Evolutionary conservation across 768 basidiomycete species (phyloP).

Genomic region (Auricularia sp.): DNA sequence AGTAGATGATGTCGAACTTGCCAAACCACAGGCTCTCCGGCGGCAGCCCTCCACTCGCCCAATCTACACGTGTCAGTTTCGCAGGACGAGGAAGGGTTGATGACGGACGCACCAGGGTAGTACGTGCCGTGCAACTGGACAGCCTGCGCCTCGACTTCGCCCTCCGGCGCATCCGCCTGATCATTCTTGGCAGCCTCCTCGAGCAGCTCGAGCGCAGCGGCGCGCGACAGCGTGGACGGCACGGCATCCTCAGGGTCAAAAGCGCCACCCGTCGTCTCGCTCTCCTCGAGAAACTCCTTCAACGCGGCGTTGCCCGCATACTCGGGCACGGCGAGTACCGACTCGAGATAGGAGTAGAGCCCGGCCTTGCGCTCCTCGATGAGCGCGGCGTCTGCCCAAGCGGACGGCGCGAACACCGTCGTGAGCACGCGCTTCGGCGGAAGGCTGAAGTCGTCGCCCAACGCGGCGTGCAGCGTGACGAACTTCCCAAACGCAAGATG

Average conservation of each 20-base stretch:
- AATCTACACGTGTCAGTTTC: conserved; percentile 21
- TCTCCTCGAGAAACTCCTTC: conserved; percentile 28
- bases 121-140: not conserved
- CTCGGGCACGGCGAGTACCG: conserved; percentile 26
- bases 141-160: not conserved
- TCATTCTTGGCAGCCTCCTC: not conserved
- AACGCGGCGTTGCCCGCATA: conserved; percentile 27
- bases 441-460: conserved; percentile 29
- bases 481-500: conserved; percentile 17
- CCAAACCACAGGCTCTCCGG: conserved; percentile 53
- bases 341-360: conserved; percentile 31
- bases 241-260: conserved; percentile 37
- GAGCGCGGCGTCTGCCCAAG: conserved; percentile 43
- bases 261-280: conserved; percentile 3
- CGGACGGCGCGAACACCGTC: conserved; percentile 39
- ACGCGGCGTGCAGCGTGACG: conserved; percentile 27
- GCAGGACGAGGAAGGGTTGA: too few species aligned
- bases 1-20: conserved; percentile 58
- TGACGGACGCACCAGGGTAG: not conserved
- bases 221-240: conserved; percentile 35
- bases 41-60: conserved; percentile 35
- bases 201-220: conserved; percentile 20
- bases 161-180: not conserved
- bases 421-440: conserved; percentile 42
- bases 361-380: conserved; percentile 43